These are phyloP conservation scores for Lasiodiplodia sp. DNA, from an alignment of 2,329 filamentous ascomycete species.

Conservation along the genomic window DNA sequence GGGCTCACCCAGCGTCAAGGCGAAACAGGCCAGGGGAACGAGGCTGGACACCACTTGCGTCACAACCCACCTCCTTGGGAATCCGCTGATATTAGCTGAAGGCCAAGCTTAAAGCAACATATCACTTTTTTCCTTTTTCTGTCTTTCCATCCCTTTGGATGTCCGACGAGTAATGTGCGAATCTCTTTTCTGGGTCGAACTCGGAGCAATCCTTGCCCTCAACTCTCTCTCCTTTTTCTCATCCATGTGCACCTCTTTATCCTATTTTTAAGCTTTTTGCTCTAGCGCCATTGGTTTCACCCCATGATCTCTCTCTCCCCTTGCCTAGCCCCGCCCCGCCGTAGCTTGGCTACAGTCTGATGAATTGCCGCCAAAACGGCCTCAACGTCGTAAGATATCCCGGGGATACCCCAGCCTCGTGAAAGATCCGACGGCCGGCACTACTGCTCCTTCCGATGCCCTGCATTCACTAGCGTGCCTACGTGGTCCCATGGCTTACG, in stretches of 20 bases:
- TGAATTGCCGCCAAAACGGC: neutral
- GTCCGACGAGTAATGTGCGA: too few species aligned
- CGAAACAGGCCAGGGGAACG: conserved; percentile 17
- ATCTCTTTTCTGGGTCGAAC: too few species aligned
- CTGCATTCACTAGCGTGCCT: too few species aligned
- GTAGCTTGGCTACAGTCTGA: neutral
- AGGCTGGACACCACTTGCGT: conserved; percentile 13
- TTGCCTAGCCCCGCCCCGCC: neutral
- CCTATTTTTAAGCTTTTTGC: neutral
- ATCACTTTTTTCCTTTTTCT: neutral
- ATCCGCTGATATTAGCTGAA: neutral
- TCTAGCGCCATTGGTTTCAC: neutral
- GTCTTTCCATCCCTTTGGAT: neutral
- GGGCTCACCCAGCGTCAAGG: conserved; percentile 6
- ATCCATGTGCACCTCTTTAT: neutral
- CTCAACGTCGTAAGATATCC: too few species aligned
- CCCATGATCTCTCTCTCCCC: neutral
- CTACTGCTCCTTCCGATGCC: too few species aligned
- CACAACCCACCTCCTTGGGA: conserved; percentile 3
- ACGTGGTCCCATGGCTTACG: too few species aligned
- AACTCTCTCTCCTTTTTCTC: neutral
- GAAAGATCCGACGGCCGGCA: too few species aligned
- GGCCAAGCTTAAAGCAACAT: conserved; percentile 2
- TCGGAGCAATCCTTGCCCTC: neutral
- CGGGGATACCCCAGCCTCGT: too few species aligned